Conservation (phyloP, 2,329 filamentous ascomycete species). For the Tolypocladium ovalisporum region DNA sequence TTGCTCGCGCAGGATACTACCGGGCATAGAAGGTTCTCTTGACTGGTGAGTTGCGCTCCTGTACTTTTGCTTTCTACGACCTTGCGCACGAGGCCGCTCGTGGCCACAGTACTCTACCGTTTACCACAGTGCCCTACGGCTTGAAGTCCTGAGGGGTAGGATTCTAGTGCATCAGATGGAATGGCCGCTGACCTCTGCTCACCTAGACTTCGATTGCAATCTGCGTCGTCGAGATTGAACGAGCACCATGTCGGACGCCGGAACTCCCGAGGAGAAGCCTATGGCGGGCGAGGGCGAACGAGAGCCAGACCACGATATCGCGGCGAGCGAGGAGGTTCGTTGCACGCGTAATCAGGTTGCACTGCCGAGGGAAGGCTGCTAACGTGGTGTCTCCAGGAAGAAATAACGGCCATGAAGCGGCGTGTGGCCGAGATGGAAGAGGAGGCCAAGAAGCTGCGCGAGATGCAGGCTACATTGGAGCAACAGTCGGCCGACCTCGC, state of each 20-base stretch:
- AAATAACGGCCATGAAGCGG: constrained; percentile 80
- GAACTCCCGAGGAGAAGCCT: constrained; percentile 19
- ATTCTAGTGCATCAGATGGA: not conserved
- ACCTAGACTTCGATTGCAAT: not conserved
- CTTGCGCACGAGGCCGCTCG: not conserved
- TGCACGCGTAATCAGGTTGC: constrained; percentile 15
- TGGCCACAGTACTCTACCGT: not conserved
- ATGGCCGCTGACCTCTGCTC: not conserved
- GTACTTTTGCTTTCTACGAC: not conserved
- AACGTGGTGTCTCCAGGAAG: constrained; percentile 43
- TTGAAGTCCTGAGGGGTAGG: not conserved
- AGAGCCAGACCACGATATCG: constrained; percentile 18
- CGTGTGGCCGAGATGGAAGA: constrained; percentile 85
- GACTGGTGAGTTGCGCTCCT: not conserved
- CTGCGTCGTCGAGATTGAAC: not conserved
- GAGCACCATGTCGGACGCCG: constrained; percentile 20
- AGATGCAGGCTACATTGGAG: constrained; percentile 81
- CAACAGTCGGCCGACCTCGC: constrained; percentile 72
- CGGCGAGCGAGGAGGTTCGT: constrained; percentile 25
- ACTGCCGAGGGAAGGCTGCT: constrained; percentile 13
- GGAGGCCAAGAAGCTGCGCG: constrained; percentile 73
- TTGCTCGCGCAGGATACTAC: not conserved
- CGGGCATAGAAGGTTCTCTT: not conserved
- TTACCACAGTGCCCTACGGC: not conserved
- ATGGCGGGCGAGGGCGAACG: constrained; percentile 14